These are phyloP conservation scores for Lachancea sp. DNA, from an alignment of 805 yeast genomes.

Conservation along the genomic window DNA sequence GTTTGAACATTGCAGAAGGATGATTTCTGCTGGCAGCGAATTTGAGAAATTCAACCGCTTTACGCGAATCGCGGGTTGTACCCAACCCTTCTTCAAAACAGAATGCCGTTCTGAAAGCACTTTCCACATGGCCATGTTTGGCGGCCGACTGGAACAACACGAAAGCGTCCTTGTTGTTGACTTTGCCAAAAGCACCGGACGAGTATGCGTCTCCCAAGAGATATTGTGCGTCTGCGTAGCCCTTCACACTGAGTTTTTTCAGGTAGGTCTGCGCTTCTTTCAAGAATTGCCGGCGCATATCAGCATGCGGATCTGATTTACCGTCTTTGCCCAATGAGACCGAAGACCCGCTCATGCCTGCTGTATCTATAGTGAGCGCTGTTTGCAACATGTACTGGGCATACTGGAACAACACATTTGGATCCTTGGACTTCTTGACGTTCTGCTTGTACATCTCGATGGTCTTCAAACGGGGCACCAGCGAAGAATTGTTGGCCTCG, in stretches of 20 bases:
- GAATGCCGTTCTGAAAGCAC: conserved; percentile 84
- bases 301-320: conserved; percentile 15
- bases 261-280: conserved; percentile 73
- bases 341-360: conserved; percentile 1
- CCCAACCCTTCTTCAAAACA: conserved; percentile 95
- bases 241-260: conserved; percentile 66
- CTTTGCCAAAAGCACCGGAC: conserved; percentile 75
- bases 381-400: conserved; percentile 88
- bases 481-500: conserved; percentile 37
- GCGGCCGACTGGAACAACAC: conserved; percentile 80
- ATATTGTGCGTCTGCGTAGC: conserved; percentile 87
- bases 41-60: conserved; percentile 74
- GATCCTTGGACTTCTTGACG: conserved; percentile 80
- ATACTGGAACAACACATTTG: conserved; percentile 78
- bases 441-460: conserved; percentile 81
- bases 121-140: conserved; percentile 86
- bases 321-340: not conserved
- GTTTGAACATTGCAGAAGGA: conserved; percentile 93
- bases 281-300: conserved; percentile 49
- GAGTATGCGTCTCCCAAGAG: conserved; percentile 84
- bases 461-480: conserved; percentile 74
- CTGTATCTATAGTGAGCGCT: conserved; percentile 52
- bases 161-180: conserved; percentile 73
- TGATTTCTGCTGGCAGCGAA: conserved; percentile 88
- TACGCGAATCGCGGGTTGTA: conserved; percentile 78